A percentile compares a stretch with the other conserved stretches of the same genome.
These are phyloP conservation scores for Pyrenochaeta sp. DNA, from an alignment of 2,329 filamentous ascomycete species.

Conservation along the genomic window DNA sequence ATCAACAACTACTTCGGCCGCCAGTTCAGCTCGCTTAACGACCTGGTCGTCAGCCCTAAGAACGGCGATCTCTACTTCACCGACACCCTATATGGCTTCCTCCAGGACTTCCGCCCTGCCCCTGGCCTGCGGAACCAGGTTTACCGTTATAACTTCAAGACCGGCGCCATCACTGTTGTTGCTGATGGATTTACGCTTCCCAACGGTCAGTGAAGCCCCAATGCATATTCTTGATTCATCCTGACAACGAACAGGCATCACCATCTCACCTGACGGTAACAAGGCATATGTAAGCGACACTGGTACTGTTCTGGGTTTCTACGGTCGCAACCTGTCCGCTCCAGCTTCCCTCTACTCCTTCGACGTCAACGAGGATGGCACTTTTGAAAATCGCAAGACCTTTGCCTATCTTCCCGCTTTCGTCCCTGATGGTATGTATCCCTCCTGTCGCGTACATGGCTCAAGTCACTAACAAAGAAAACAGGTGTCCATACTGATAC, in stretches of 20 bases:
- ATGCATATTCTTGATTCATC: background rate
- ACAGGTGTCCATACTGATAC: conserved; percentile 30
- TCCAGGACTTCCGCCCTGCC: conserved; percentile 31
- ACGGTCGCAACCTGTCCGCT: conserved; percentile 26
- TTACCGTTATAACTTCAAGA: conserved; percentile 52
- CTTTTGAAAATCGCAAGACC: conserved; percentile 29
- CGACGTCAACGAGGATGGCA: conserved; percentile 28
- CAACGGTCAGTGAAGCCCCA: conserved; percentile 32
- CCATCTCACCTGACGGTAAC: conserved; percentile 50
- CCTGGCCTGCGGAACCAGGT: conserved; percentile 37
- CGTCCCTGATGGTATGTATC: conserved; percentile 26
- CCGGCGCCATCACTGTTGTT: conserved; percentile 48
- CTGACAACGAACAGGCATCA: conserved; percentile 38
- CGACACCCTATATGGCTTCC: conserved; percentile 46
- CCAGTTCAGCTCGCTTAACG: conserved; percentile 53
- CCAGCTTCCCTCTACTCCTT: conserved; percentile 33
- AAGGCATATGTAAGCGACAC: conserved; percentile 55
- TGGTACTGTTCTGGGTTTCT: conserved; percentile 28
- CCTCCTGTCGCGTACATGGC: background rate
- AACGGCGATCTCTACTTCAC: conserved; percentile 58
- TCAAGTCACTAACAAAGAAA: conserved; percentile 4
- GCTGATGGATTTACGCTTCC: conserved; percentile 50
- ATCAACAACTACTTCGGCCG: conserved; percentile 57
- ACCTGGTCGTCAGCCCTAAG: conserved; percentile 46
- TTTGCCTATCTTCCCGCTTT: conserved; percentile 26